These are phyloP conservation scores for Dillenia suffruticosa DNA, from an alignment of 164 flowering plant species.

Conservation along the genomic window DNA sequence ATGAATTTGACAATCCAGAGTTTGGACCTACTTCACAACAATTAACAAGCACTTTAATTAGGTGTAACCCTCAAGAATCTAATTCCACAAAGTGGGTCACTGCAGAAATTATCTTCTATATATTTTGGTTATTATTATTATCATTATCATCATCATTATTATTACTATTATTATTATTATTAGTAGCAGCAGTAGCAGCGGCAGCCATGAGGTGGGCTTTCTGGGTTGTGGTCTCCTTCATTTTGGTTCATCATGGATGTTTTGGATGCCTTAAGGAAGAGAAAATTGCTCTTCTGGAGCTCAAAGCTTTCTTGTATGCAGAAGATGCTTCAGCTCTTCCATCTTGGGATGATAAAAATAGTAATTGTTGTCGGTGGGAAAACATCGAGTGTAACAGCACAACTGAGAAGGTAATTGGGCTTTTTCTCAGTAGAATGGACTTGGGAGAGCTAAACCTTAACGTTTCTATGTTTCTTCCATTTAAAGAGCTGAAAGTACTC, in stretches of 20 bases:
- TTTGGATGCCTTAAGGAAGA: slow-evolving; percentile 1
- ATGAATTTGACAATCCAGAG: too few relatives aligned
- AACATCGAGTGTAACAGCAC: neutral
- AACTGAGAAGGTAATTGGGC: neutral
- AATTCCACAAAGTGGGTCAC: too few relatives aligned
- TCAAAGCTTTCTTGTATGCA: neutral
- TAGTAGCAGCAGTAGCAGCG: too few relatives aligned
- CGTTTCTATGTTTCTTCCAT: neutral
- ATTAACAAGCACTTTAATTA: too few relatives aligned
- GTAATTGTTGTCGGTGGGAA: slow-evolving; percentile 1
- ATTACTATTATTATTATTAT: too few relatives aligned
- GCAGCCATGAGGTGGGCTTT: too few relatives aligned
- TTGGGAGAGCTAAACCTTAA: neutral
- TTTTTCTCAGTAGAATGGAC: neutral
- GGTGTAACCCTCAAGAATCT: too few relatives aligned
- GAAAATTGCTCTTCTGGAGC: neutral
- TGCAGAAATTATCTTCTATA: too few relatives aligned
- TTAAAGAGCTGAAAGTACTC: neutral
- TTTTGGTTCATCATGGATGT: neutral
- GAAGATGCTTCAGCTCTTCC: neutral
- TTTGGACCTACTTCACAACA: too few relatives aligned
- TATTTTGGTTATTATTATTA: too few relatives aligned
- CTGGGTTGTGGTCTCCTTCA: too few relatives aligned
- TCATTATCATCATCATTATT: too few relatives aligned
- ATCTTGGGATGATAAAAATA: neutral